Conservation (phyloP, 106 monocot species). For the Dioscorea dumetorum region DNA sequence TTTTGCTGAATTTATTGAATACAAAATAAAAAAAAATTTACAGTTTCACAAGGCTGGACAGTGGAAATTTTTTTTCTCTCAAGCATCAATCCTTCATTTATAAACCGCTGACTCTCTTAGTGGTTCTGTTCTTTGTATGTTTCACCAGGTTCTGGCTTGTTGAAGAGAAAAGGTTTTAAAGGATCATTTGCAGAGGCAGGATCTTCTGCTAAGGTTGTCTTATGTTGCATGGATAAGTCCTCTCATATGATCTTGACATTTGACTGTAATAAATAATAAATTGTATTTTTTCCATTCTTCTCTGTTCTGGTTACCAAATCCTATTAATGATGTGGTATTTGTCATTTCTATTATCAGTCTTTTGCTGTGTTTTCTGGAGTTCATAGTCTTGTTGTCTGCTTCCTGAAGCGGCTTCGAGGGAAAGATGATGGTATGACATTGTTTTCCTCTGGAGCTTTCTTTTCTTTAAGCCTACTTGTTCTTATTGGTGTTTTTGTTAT, state of each 20-base stretch:
- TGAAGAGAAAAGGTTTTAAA: constrained; percentile 77
- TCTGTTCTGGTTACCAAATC: not conserved
- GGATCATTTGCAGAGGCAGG: constrained; percentile 84
- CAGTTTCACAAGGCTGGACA: not conserved
- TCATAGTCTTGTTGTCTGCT: constrained; percentile 80
- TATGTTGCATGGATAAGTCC: not conserved
- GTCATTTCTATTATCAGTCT: constrained; percentile 36
- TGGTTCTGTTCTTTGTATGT: not conserved
- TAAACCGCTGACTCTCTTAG: not conserved
- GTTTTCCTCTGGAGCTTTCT: not conserved
- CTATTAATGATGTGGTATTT: not conserved
- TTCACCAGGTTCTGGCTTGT: constrained; percentile 59
- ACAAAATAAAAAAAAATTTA: not conserved
- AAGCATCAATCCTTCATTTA: constrained; percentile 1
- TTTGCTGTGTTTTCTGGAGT: constrained; percentile 95
- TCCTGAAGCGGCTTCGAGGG: constrained; percentile 73
- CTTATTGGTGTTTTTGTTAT: constrained; percentile 12
- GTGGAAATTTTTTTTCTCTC: not conserved
- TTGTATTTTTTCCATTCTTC: not conserved
- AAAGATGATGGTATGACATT: constrained; percentile 82
- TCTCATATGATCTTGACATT: not conserved
- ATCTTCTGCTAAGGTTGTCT: constrained; percentile 79
- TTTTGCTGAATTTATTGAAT: not conserved
- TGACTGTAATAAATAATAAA: too few species aligned
- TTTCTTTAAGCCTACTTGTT: not conserved